Base-by-base conservation (phyloP, 192 early-diverging fungal species). In the Cladochytrium replicatum region DNA sequence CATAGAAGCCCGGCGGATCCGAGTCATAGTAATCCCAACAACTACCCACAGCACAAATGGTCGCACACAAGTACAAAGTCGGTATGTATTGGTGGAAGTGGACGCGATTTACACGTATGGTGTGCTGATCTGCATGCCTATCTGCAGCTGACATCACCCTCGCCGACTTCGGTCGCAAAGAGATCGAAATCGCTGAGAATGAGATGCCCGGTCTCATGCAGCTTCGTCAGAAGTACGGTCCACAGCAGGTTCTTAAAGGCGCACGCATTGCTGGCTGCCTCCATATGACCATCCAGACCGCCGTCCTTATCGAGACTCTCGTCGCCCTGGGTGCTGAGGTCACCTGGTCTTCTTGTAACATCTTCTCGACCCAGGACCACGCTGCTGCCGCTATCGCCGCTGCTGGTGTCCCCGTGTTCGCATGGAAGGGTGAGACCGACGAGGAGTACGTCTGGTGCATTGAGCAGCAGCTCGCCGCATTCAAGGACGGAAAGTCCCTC, bases 401-500 rank as follows among this genome's bases (percentile, higher is more conserved):
- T 59, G 81, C 91, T 58, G 67, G 64, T 55, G 85, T 95, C 57
- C 91, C 94, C 47, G 94, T 97, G 61, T 98, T 82, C 53, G 91
- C 91, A 69, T 95, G 94, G 94, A 98, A 98, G 84, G 91, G 94
- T 58, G 91, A 98, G 81, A 93, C 91, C 60, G 94, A 95, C 71
- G 91, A 98, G 74, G 94, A 98, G 82, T 95, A 93, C 83, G 57
- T 83, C 58, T 98, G 94, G 94, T 95, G 94, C 80, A 88, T 98
- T 57, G 86, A 98, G 67, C 91, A 98, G 75, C 84, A 88, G 56
- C 69, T 98, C 58, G 68, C 63, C 56, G 78, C 81, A 51, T 98
- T 98, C 87, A 84, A 88, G 74, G 86, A 88, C 57, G 83, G 82
- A 67, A 78, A 91, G 74, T 73, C 88, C 54, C 80, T 92, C 59